phyloP scores from a whole-genome alignment of 345 rosid genomes.

The Populus deltoides region DNA sequence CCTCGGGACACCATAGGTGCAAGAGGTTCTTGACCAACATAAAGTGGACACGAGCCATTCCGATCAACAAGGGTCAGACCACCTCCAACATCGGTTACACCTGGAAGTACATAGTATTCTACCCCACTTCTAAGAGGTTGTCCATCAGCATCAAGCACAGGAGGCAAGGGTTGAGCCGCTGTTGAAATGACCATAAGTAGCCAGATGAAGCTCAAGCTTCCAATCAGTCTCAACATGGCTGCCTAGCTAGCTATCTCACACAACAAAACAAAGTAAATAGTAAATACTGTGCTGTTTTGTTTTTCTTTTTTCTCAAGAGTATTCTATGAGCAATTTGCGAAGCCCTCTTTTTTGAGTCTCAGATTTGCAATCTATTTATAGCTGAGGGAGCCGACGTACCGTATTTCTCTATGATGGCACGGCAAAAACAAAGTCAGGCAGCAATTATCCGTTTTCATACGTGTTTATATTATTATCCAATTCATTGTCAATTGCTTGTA shows the following conservation, averaged over 20 bases:
- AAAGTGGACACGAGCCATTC: slow-evolving; percentile 1
- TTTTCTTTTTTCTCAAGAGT: background rate
- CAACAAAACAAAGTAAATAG: background rate
- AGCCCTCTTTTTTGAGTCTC: background rate
- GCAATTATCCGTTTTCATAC: no score
- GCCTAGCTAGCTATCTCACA: background rate
- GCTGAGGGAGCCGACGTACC: background rate
- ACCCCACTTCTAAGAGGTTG: slow-evolving; percentile 3
- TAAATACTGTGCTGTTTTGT: background rate
- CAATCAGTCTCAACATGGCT: background rate
- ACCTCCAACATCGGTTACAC: slow-evolving; percentile 13
- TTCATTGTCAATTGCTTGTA: no score
- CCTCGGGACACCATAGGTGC: background rate
- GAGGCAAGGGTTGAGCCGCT: slow-evolving; percentile 1
- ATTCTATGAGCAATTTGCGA: background rate
- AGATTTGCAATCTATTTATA: background rate
- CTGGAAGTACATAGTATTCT: slow-evolving; percentile 13
- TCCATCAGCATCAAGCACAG: slow-evolving; percentile 4
- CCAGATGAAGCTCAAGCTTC: slow-evolving; percentile 1
- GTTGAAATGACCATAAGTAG: background rate
- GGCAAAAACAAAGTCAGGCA: background rate
- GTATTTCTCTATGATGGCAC: background rate
- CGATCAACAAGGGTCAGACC: slow-evolving; percentile 4
- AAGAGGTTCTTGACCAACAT: slow-evolving; percentile 12
- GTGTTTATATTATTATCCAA: no score